Evolutionary conservation across 1,284 basidiomycete genomes (phyloP).

Genomic region (Leccinum angustisporum): DNA sequence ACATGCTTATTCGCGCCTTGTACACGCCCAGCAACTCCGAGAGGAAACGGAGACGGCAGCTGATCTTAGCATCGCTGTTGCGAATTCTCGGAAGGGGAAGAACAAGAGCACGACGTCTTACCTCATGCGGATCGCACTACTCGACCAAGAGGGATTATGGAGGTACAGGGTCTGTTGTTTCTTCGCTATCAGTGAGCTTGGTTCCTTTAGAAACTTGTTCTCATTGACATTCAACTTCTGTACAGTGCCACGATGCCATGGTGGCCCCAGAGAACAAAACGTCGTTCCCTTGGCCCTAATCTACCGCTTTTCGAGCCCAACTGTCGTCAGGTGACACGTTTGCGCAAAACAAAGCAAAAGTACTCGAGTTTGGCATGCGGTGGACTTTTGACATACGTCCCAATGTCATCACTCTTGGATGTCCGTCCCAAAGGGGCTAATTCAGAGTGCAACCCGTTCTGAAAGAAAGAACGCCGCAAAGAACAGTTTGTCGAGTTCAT

Average conservation of each 20-base stretch:
- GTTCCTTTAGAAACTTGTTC: neutral
- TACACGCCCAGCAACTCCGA: neutral
- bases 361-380: no score
- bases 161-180: neutral
- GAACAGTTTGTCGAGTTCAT: no score
- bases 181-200: neutral
- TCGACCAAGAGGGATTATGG: neutral
- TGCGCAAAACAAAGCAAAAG: no score
- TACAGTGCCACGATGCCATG: neutral
- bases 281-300: no score
- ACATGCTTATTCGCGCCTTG: neutral
- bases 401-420: no score
- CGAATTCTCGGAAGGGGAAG: neutral
- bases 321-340: no score
- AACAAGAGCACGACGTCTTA: neutral
- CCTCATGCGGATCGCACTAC: neutral
- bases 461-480: no score
- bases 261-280: no score
- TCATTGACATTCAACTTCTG: neutral
- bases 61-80: neutral
- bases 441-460: no score
- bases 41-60: neutral
- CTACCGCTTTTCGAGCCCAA: no score
- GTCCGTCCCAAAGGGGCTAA: no score
- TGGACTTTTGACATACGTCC: no score